phyloP scores from a whole-genome alignment of 2,329 filamentous ascomycete species.

The Achaetomium macrosporum region DNA sequence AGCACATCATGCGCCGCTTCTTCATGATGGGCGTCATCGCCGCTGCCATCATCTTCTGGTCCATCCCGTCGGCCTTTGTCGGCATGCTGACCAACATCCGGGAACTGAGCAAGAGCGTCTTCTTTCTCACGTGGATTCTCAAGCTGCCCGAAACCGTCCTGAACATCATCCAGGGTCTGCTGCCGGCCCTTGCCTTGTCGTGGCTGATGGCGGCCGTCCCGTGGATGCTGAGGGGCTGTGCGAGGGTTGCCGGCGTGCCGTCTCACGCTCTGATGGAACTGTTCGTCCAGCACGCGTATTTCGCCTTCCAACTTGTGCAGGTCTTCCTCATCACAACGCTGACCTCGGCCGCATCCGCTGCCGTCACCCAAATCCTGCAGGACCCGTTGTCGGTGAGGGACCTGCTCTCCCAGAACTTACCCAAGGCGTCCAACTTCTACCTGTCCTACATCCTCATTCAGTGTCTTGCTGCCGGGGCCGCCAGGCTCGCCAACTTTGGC shows the following conservation, averaged over 20 bases:
- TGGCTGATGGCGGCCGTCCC: conserved; percentile 80
- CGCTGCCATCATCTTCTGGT: conserved; percentile 80
- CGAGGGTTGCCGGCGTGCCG: conserved; percentile 64
- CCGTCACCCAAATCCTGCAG: conserved; percentile 50
- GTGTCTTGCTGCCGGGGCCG: conserved; percentile 69
- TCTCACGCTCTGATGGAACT: conserved; percentile 68
- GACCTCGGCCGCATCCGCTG: conserved; percentile 63
- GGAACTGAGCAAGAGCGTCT: conserved; percentile 56
- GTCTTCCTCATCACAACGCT: conserved; percentile 80
- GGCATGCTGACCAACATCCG: conserved; percentile 80
- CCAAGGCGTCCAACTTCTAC: conserved; percentile 71
- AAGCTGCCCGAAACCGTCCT: conserved; percentile 62
- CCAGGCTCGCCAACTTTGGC: conserved; percentile 67
- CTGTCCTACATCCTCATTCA: conserved; percentile 82
- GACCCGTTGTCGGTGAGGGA: conserved; percentile 51
- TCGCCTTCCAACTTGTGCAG: conserved; percentile 73
- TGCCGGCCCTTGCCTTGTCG: conserved; percentile 73
- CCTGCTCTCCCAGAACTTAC: conserved; percentile 59
- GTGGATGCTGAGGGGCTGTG: conserved; percentile 65
- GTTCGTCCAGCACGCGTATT: conserved; percentile 73
- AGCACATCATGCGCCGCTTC: conserved; percentile 64
- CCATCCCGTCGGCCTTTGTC: conserved; percentile 67
- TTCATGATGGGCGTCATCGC: conserved; percentile 60
- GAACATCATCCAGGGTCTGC: conserved; percentile 74
- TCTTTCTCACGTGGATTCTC: conserved; percentile 68